These are phyloP conservation scores for Phytophthora brassicae DNA, from an alignment of 352 stramenopile species.

Conservation along the genomic window DNA sequence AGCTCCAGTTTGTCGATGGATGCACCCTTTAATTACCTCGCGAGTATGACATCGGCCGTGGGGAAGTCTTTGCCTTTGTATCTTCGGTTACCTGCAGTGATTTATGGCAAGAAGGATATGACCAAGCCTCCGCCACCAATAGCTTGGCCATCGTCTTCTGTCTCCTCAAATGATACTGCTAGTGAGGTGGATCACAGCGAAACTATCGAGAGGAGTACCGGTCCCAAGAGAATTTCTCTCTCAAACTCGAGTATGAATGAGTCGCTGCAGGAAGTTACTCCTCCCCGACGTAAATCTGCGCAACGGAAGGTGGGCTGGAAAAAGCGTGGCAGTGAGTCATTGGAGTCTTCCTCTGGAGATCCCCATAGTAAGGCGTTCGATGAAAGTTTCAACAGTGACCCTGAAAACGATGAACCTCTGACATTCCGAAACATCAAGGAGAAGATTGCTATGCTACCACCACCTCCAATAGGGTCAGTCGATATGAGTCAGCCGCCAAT, in stretches of 20 bases:
- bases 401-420: conserved; percentile 2
- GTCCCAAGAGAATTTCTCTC: not conserved
- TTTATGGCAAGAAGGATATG: conserved; percentile 40
- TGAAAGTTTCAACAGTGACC: conserved; percentile 8
- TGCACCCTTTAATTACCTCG: conserved; percentile 46
- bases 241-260: conserved; percentile 19
- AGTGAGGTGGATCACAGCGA: conserved; percentile 5
- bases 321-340: not conserved
- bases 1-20: conserved; percentile 53
- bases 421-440: conserved; percentile 27
- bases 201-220: not conserved
- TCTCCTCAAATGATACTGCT: conserved; percentile 22
- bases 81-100: conserved; percentile 40
- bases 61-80: conserved; percentile 47
- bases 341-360: not conserved
- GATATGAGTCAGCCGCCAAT: conserved; percentile 54
- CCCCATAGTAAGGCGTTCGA: not conserved
- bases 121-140: conserved; percentile 39
- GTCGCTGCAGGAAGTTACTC: conserved; percentile 8
- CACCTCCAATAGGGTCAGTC: conserved; percentile 37
- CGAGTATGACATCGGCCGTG: conserved; percentile 47
- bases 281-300: not conserved
- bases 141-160: conserved; percentile 31
- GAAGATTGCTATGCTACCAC: conserved; percentile 30
- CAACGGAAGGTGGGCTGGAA: not conserved